Evolutionary conservation across 495 filamentous ascomycete genomes (phyloP).

Genomic region (Neurospora sp.): DNA sequence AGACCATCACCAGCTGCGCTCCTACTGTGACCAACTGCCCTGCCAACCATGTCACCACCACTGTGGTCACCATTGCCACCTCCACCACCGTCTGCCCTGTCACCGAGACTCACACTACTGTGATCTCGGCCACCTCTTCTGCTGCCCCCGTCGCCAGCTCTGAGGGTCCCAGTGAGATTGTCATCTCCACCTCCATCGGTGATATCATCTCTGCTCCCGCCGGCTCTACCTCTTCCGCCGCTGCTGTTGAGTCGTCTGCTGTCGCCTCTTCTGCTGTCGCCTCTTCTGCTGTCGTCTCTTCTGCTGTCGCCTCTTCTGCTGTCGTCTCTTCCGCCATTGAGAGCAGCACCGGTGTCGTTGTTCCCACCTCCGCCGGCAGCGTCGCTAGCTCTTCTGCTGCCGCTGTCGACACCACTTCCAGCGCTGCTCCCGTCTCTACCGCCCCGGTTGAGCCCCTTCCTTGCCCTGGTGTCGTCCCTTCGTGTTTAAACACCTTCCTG

Average conservation of each 20-base stretch:
- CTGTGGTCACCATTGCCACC: constrained; percentile 47
- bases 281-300: constrained; percentile 1
- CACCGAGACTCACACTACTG: constrained; percentile 29
- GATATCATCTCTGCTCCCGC: background rate
- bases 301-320: constrained; percentile 1
- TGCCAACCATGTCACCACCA: constrained; percentile 36
- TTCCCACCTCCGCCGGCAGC: constrained; percentile 4
- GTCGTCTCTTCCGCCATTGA: constrained; percentile 3
- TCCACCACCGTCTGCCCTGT: constrained; percentile 53
- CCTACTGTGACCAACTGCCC: constrained; percentile 50
- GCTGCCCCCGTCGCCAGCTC: background rate
- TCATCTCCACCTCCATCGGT: background rate
- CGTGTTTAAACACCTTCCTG: constrained; percentile 92
- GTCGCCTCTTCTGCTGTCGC: background rate
- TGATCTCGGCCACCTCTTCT: constrained; percentile 9
- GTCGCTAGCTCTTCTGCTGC: constrained; percentile 1
- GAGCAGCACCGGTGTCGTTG: constrained; percentile 1
- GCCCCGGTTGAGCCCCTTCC: constrained; percentile 37
- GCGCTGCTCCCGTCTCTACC: constrained; percentile 23
- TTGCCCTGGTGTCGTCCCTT: constrained; percentile 69
- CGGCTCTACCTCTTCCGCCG: background rate
- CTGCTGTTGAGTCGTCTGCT: background rate
- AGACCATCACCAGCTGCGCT: constrained; percentile 52
- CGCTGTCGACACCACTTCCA: constrained; percentile 20
- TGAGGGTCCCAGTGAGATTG: constrained; percentile 2